These are phyloP conservation scores for Grosmannia huntii DNA, from an alignment of 2,329 filamentous ascomycete genomes.

Conservation along the genomic window DNA sequence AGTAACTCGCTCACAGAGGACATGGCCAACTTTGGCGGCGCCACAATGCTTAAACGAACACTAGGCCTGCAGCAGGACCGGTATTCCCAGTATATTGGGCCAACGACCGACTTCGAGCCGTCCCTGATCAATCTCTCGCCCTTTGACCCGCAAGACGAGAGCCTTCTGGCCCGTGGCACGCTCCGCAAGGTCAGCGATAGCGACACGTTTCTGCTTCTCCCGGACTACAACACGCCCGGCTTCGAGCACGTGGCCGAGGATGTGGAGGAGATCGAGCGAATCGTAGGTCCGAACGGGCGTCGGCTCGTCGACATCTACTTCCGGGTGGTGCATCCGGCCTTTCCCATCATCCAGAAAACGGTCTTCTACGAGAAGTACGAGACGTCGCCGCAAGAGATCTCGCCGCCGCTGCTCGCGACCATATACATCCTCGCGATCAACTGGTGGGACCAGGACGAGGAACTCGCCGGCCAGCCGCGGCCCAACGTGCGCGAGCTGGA, in stretches of 20 bases:
- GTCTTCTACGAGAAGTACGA: slow-evolving; percentile 50
- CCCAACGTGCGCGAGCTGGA: slow-evolving; percentile 25
- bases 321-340: slow-evolving; percentile 44
- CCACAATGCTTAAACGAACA: slow-evolving; percentile 53
- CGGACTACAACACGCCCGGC: slow-evolving; percentile 59
- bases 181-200: slow-evolving; percentile 64
- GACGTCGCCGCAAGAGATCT: slow-evolving; percentile 43
- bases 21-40: slow-evolving; percentile 57
- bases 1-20: slow-evolving; percentile 55
- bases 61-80: slow-evolving; percentile 66
- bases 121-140: slow-evolving; percentile 70
- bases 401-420: slow-evolving; percentile 44
- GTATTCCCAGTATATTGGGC: slow-evolving; percentile 72
- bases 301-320: slow-evolving; percentile 57
- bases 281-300: slow-evolving; percentile 50
- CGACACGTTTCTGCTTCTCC: slow-evolving; percentile 71
- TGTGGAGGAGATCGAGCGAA: slow-evolving; percentile 49
- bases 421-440: slow-evolving; percentile 50
- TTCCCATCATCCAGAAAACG: slow-evolving; percentile 46
- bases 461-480: slow-evolving; percentile 31
- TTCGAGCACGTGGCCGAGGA: slow-evolving; percentile 58
- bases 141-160: slow-evolving; percentile 73
- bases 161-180: slow-evolving; percentile 53
- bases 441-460: slow-evolving; percentile 46
- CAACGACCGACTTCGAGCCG: slow-evolving; percentile 72